Evolutionary conservation across 768 basidiomycete species (phyloP), one percentile per base, ranked within the genome.

Genomic region (Hypholoma fasciculare): DNA sequence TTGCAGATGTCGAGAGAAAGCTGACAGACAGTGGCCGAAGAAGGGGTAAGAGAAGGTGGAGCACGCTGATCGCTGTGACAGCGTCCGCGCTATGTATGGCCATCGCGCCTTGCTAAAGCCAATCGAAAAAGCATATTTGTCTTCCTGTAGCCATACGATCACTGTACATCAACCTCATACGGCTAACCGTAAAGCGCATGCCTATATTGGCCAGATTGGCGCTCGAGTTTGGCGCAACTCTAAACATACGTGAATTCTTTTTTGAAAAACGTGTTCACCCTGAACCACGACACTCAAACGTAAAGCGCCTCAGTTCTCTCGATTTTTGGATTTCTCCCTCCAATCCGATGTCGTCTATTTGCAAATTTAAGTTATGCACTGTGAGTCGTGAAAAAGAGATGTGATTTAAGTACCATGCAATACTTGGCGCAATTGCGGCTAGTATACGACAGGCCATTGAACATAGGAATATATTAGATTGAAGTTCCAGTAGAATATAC

Each of bases 51-150:
- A 63, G 65, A 64, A 63, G 62, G 23, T 12, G 58, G 54, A 46
- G 52, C 47, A 34, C 52, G 60, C 57, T 60, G 63, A 64, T 61
- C 63, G 59, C 44, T 57, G 19, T 66, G 67, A 62, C 63, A 56
- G 58, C 49, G 60, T 60, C 64, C 57, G 19, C 14, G 26, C 39
- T 39, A 52, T 63, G 53, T 37, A 44, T 65, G 61, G 60, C 60
- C 62, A 66, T 54, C 60, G 61, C 50, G 46, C 59, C 7, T 17
- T 42, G 7, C 40, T 42, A 42, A 42, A 42, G 8, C 17, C 17
- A 42, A 42, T 42, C 40, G 40, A 42, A 7, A 62, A 62, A 16
- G 23, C 20, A 23, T 19, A 54, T 55, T 59, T 56, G 58, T 46
- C 30, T 49, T 46, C 19, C 56, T 52, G 52, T 42, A 17, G 13